Evolutionary conservation across 2,329 filamentous ascomycete species (phyloP).

Genomic region (Colletotrichum lupini): DNA sequence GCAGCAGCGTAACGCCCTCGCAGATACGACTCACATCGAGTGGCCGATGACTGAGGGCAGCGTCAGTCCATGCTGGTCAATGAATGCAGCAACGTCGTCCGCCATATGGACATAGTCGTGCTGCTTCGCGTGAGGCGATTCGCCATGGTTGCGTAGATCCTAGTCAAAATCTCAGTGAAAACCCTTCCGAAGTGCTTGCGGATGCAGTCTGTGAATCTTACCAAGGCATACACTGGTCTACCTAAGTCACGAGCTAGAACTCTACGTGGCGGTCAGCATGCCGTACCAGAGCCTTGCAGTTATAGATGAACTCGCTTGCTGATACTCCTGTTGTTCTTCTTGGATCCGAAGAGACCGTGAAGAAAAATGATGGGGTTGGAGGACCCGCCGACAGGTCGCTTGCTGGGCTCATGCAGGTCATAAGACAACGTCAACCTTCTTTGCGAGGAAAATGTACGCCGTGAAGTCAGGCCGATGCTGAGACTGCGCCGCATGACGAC

Average conservation of each 20-base stretch:
- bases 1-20: not conserved
- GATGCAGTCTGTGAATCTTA: slow-evolving; percentile 52
- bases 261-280: slow-evolving; percentile 57
- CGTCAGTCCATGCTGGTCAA: slow-evolving; percentile 75
- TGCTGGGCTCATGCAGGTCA: slow-evolving; percentile 72
- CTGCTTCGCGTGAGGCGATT: slow-evolving; percentile 79
- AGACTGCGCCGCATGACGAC: not conserved
- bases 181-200: slow-evolving; percentile 22
- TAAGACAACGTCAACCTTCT: slow-evolving; percentile 55
- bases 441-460: not conserved
- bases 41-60: slow-evolving; percentile 87
- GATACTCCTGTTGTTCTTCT: slow-evolving; percentile 93
- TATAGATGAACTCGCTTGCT: slow-evolving; percentile 77
- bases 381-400: slow-evolving; percentile 50
- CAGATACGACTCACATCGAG: slow-evolving; percentile 75
- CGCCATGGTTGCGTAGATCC: slow-evolving; percentile 94
- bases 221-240: slow-evolving; percentile 84
- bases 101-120: slow-evolving; percentile 90
- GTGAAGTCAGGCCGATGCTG: too few relatives aligned
- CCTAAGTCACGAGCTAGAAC: slow-evolving; percentile 83
- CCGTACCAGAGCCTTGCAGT: not conserved
- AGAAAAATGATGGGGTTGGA: slow-evolving; percentile 82
- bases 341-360: slow-evolving; percentile 94
- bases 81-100: slow-evolving; percentile 83
- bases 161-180: slow-evolving; percentile 46